These are phyloP conservation scores for Phlegmacium glaucopus DNA, from an alignment of 768 basidiomycete genomes.

Conservation along the genomic window DNA sequence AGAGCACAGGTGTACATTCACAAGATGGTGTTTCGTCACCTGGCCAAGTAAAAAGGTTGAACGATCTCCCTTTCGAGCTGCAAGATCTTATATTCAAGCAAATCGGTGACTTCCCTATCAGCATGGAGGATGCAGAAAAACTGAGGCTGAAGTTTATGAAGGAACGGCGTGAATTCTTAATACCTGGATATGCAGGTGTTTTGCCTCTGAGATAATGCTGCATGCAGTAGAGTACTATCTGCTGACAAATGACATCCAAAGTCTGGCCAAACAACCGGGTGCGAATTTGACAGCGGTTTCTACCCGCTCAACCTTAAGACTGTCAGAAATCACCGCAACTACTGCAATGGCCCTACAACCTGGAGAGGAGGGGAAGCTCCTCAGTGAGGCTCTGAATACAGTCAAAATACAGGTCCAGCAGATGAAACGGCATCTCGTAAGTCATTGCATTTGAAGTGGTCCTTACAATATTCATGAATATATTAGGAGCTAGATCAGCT, in stretches of 20 bases:
- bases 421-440: slow-evolving; percentile 90
- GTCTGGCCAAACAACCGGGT: slow-evolving; percentile 21
- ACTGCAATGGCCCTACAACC: slow-evolving; percentile 41
- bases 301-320: slow-evolving; percentile 2
- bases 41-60: no score
- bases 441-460: slow-evolving; percentile 26
- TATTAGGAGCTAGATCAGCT: slow-evolving; percentile 88
- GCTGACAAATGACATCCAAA: slow-evolving; percentile 19
- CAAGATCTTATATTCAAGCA: no score
- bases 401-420: slow-evolving; percentile 92
- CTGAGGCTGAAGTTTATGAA: slow-evolving; percentile 9
- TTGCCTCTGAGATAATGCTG: no score
- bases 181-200: no score
- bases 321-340: slow-evolving; percentile 17
- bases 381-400: slow-evolving; percentile 80
- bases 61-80: no score
- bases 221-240: no score
- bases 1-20: no score
- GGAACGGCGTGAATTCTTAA: no score
- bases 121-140: no score
- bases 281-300: slow-evolving; percentile 10
- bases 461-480: slow-evolving; percentile 5
- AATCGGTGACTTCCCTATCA: no score
- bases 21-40: no score
- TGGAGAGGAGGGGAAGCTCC: slow-evolving; percentile 77